These are phyloP conservation scores for Teunomyces aglyptinius DNA, from an alignment of 805 yeast species.

Conservation along the genomic window DNA sequence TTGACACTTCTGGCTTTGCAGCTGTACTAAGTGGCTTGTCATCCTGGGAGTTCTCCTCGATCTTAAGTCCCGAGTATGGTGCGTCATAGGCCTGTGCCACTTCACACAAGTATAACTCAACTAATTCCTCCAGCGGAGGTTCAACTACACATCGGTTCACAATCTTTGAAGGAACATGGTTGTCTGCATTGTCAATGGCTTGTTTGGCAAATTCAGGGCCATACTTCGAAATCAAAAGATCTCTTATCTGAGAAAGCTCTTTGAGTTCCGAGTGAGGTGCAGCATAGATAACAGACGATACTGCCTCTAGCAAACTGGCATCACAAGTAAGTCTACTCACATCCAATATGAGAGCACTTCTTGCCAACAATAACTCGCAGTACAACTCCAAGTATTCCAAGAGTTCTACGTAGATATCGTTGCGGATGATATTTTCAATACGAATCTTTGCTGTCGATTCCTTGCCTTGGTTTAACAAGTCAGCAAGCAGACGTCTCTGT, in stretches of 20 bases:
- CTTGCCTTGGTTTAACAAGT: slow-evolving; percentile 63
- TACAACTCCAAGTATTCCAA: slow-evolving; percentile 77
- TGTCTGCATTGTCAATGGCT: slow-evolving; percentile 50
- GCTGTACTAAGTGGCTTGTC: slow-evolving; percentile 17
- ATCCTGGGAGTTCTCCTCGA: slow-evolving; percentile 12
- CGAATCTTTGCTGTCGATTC: slow-evolving; percentile 81
- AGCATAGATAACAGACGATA: slow-evolving; percentile 63
- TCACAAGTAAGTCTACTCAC: slow-evolving; percentile 44
- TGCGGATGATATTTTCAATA: slow-evolving; percentile 80
- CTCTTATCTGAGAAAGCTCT: slow-evolving; percentile 62
- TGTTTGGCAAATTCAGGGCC: slow-evolving; percentile 64
- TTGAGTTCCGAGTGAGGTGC: slow-evolving; percentile 74
- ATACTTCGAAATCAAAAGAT: slow-evolving; percentile 57
- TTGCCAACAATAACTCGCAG: slow-evolving; percentile 76
- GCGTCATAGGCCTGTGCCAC: slow-evolving; percentile 79
- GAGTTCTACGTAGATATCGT: slow-evolving; percentile 76
- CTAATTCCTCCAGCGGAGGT: slow-evolving; percentile 66
- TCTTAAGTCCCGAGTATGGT: slow-evolving; percentile 59
- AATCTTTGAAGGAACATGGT: slow-evolving; percentile 67
- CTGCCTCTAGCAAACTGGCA: slow-evolving; percentile 71
- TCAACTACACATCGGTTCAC: slow-evolving; percentile 58
- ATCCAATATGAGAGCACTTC: slow-evolving; percentile 60
- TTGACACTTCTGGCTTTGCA: slow-evolving; percentile 10
- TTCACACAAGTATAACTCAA: slow-evolving; percentile 68
- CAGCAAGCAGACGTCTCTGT: slow-evolving; percentile 68